Percentiles rank a stretch among this genome's conserved stretches.
phyloP scores from a whole-genome alignment of 2,329 filamentous ascomycete species.

The Phialophora macrospora region DNA sequence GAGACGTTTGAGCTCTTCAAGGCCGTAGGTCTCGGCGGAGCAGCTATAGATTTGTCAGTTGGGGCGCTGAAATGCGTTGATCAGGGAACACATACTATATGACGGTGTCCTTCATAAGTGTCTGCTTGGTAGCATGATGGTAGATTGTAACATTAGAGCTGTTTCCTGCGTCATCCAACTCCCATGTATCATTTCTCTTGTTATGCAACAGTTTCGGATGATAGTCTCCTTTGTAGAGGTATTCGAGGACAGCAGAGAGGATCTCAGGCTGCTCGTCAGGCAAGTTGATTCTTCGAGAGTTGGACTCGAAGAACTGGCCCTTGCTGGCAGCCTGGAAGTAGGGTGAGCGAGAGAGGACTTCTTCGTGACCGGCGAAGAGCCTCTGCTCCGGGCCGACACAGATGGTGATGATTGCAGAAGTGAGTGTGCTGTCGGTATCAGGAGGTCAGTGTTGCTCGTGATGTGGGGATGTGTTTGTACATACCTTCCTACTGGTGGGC shows the following conservation, averaged over 20 bases:
- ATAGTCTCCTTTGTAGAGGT: conserved; percentile 93
- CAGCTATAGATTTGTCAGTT: conserved; percentile 56
- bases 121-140: conserved; percentile 66
- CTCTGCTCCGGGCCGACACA: conserved; percentile 80
- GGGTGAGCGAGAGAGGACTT: conserved; percentile 76
- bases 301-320: conserved; percentile 65
- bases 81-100: conserved; percentile 65
- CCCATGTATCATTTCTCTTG: conserved; percentile 79
- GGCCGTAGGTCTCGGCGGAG: conserved; percentile 79
- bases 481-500: conserved; percentile 46
- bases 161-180: conserved; percentile 69
- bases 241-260: conserved; percentile 88
- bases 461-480: conserved; percentile 24
- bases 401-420: conserved; percentile 76
- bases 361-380: conserved; percentile 89
- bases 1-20: conserved; percentile 83
- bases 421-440: conserved; percentile 54
- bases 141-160: conserved; percentile 66
- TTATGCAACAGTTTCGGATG: conserved; percentile 82
- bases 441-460: conserved; percentile 11
- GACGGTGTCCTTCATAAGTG: conserved; percentile 84
- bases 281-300: conserved; percentile 74
- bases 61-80: background rate
- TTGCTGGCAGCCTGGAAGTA: conserved; percentile 74
- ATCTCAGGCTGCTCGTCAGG: conserved; percentile 88